Conservation (phyloP, 2,329 filamentous ascomycete genomes). For the Grosmannia clavigera region DNA sequence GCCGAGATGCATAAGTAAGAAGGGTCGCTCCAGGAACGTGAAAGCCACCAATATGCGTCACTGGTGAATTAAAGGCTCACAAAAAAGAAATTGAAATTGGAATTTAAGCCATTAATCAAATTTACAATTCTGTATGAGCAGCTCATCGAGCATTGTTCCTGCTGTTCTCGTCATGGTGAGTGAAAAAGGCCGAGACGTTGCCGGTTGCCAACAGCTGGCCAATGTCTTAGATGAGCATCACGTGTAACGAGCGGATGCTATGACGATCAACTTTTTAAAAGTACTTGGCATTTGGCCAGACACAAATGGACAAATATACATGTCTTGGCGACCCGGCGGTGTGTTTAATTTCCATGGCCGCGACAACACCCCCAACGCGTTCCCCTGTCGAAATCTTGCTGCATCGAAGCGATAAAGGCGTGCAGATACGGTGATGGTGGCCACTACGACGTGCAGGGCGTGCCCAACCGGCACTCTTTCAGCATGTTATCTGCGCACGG, state of each 20-base stretch:
- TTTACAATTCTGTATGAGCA: background rate
- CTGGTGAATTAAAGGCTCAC: background rate
- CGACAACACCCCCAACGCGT: background rate
- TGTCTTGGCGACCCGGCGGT: background rate
- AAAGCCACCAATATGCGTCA: background rate
- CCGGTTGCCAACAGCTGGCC: background rate
- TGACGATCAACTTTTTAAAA: background rate
- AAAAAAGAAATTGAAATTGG: background rate
- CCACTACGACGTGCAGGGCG: background rate
- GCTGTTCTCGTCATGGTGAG: background rate
- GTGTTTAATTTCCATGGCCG: background rate
- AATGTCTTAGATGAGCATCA: background rate
- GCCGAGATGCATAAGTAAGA: background rate
- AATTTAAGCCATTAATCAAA: background rate
- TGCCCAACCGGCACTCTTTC: background rate
- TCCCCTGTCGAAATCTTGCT: background rate
- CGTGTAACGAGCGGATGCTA: background rate
- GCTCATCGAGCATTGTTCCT: background rate
- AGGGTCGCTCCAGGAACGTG: background rate
- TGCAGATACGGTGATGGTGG: background rate
- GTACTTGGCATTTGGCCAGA: background rate
- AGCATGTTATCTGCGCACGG: background rate
- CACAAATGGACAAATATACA: background rate
- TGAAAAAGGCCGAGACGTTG: background rate
- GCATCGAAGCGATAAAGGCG: background rate